A percentile compares a stretch with the other conserved stretches of the same genome.
phyloP scores from a whole-genome alignment of 2,329 filamentous ascomycete genomes.

The Alternaria viburni region DNA sequence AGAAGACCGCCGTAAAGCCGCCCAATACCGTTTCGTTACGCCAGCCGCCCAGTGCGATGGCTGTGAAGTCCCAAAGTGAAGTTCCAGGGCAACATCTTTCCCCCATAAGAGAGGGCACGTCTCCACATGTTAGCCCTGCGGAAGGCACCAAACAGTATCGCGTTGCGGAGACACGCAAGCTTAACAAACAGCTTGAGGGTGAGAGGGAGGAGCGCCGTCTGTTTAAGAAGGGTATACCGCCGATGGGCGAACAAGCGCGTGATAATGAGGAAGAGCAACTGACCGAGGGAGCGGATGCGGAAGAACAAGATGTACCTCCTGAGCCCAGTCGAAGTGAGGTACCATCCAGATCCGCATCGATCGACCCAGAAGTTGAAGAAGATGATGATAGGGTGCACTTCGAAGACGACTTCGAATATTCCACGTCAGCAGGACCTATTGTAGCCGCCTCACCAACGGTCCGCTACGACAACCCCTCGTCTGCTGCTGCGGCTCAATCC shows the following conservation, averaged over 20 bases:
- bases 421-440: not conserved
- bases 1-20: accelerated
- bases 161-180: not conserved
- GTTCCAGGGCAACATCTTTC: not conserved
- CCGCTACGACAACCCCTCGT: not conserved
- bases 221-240: not conserved
- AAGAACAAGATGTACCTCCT: not conserved
- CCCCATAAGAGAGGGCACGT: not conserved
- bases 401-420: not conserved
- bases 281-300: accelerated
- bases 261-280: not conserved
- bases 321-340: not conserved
- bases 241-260: accelerated
- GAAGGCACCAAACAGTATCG: not conserved
- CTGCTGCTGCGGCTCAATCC: not conserved
- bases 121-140: not conserved
- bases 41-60: not conserved
- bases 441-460: not conserved
- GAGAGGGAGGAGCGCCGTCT: not conserved
- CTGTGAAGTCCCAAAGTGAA: not conserved
- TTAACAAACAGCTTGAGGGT: not conserved
- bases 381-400: not conserved
- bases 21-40: accelerated
- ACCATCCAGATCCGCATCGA: not conserved
- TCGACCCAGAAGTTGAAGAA: not conserved